Evolutionary conservation across 805 yeast species (phyloP).

Genomic region (Lachancea cidri): DNA sequence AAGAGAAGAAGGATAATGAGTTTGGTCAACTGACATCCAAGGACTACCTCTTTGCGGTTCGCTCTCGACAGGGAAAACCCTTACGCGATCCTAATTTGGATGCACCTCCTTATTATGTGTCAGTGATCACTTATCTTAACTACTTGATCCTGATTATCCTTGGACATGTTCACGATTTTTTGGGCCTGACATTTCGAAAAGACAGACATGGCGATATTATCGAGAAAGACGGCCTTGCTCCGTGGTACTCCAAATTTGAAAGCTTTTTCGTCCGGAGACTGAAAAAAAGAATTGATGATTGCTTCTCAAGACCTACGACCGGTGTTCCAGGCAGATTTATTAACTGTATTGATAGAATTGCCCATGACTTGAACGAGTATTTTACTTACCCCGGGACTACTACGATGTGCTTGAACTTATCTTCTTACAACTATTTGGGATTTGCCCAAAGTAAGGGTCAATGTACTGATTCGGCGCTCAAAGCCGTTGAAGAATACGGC

Average conservation of each 20-base stretch:
- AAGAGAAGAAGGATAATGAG: constrained; percentile 51
- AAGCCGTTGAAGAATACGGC: constrained; percentile 63
- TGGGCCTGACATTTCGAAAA: constrained; percentile 70
- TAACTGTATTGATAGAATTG: constrained; percentile 70
- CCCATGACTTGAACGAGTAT: constrained; percentile 58
- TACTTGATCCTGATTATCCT: constrained; percentile 78
- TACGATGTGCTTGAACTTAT: constrained; percentile 73
- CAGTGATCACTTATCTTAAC: constrained; percentile 77
- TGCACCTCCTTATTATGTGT: constrained; percentile 80
- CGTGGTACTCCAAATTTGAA: constrained; percentile 92
- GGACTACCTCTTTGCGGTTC: constrained; percentile 60
- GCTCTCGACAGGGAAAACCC: constrained; percentile 50
- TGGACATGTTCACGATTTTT: constrained; percentile 87
- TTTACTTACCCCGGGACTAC: constrained; percentile 74
- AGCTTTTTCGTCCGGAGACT: constrained; percentile 89
- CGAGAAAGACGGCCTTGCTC: constrained; percentile 87
- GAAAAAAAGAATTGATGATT: constrained; percentile 86
- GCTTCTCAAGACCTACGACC: constrained; percentile 92
- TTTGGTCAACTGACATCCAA: constrained; percentile 64
- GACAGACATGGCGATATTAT: constrained; percentile 59
- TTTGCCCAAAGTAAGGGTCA: constrained; percentile 93
- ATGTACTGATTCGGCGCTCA: constrained; percentile 76
- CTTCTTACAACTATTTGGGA: constrained; percentile 92
- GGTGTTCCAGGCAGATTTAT: constrained; percentile 96
- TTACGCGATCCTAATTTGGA: constrained; percentile 60